These are phyloP conservation scores for Talaromyces sp. DNA, from an alignment of 2,329 filamentous ascomycete species.

Conservation along the genomic window DNA sequence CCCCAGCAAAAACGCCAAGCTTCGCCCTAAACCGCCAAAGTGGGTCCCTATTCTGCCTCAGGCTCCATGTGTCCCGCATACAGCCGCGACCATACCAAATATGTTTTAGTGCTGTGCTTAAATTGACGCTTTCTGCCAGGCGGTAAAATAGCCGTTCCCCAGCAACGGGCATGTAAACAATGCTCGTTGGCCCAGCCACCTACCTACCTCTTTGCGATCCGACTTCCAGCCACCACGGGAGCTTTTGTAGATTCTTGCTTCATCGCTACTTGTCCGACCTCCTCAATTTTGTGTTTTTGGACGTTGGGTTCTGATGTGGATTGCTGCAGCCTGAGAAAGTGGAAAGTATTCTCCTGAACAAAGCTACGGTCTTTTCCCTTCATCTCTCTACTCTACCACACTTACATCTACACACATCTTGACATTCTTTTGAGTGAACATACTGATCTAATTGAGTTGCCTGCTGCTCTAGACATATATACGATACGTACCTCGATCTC, in stretches of 20 bases:
- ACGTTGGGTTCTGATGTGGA: background rate
- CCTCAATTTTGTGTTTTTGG: slow-evolving; percentile 16
- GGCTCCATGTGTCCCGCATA: background rate
- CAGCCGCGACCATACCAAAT: background rate
- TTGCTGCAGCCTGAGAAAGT: background rate
- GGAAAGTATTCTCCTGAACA: slow-evolving; percentile 15
- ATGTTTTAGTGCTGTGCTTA: background rate
- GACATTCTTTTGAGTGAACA: slow-evolving; percentile 1
- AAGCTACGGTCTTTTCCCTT: slow-evolving; percentile 18
- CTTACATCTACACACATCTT: background rate
- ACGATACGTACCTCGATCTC: background rate
- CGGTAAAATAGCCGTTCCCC: slow-evolving; percentile 36
- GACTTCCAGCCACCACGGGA: slow-evolving; percentile 36
- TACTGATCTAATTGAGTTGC: slow-evolving; percentile 11
- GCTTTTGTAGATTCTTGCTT: slow-evolving; percentile 16
- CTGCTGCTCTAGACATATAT: slow-evolving; percentile 3
- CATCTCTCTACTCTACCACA: background rate
- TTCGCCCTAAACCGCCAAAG: background rate
- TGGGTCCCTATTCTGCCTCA: background rate
- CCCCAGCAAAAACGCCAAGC: slow-evolving; percentile 12
- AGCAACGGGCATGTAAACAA: slow-evolving; percentile 43
- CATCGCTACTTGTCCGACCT: slow-evolving; percentile 20
- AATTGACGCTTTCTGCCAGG: slow-evolving; percentile 29
- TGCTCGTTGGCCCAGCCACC: slow-evolving; percentile 44
- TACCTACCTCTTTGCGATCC: slow-evolving; percentile 8